Evolutionary conservation across 169 alveolate genomes (phyloP), one percentile per base, ranked within the genome.

Genomic region (Cryptosporidium ubiquitum): DNA sequence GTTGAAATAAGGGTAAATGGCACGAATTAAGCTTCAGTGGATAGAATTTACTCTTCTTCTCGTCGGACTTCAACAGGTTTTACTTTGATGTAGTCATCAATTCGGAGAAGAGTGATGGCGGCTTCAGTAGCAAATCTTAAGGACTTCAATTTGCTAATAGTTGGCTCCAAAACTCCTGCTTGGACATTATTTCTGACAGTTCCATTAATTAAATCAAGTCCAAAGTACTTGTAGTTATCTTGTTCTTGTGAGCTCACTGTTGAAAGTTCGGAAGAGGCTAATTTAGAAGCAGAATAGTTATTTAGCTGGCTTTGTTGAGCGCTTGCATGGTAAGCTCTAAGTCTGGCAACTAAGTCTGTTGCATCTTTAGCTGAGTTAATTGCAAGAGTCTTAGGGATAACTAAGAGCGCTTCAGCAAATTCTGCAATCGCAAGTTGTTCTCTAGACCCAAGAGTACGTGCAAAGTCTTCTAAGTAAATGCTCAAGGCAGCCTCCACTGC

Each of bases 361-460:
- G 99, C 98, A 93, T 98, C 99, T 60, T 96, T 93, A 1, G 99
- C 99, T 2, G 99, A 99, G 92, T 99, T 99, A 61, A 96, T 91
- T n/a, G 99, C 99, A 79, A 99, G 96, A 42, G 99, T 98, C 92
- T 97, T 98, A 23, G 99, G 99, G 49, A 99, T 98, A 61, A 97
- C 96, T 86, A 96, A 92, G 70, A 98, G 92, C 4, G 99, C 98
- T 93, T 98, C 99, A 2, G 99, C 99, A 92, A 97, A 98, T 91
- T 98, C 99, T 35, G 99, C 99, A 47, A 98, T 96, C 51, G 99
- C 99, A 91, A 97, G 93, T 93, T 98, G 99, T 93, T 98, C 99
- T 84, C 99, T 95, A 52, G 99, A 95, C 49, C 98, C 99, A 68
- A 98, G 94, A 31, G 99, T 97, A 71, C 99, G 96, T 0, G 99